These are phyloP conservation scores for Sugiyamaella lignohabitans DNA, from an alignment of 805 yeast genomes.

Conservation along the genomic window DNA sequence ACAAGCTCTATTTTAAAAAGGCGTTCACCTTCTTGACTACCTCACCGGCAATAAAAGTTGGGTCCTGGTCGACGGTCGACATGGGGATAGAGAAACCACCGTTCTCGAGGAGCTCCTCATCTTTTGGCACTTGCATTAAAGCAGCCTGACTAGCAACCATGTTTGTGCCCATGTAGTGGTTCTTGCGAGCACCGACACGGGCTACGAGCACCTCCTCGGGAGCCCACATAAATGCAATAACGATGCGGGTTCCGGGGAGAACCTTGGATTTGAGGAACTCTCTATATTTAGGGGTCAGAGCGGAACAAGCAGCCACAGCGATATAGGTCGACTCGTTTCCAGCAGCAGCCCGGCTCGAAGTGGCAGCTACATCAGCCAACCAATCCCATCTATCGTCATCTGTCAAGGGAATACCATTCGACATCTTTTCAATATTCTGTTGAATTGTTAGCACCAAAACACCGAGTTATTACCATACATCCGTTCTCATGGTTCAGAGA, in stretches of 20 bases:
- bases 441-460: background rate
- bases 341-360: constrained; percentile 33
- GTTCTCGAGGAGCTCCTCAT: constrained; percentile 9
- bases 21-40: background rate
- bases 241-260: constrained; percentile 32
- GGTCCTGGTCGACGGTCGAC: background rate
- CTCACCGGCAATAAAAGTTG: background rate
- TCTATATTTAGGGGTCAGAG: constrained; percentile 70
- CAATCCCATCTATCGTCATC: constrained; percentile 94
- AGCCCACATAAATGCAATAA: constrained; percentile 64
- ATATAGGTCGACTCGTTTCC: constrained; percentile 21
- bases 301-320: constrained; percentile 74
- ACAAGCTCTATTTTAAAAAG: no score
- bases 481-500: no score
- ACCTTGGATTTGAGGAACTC: constrained; percentile 44
- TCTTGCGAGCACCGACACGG: constrained; percentile 58
- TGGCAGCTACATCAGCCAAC: constrained; percentile 49
- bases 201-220: constrained; percentile 50
- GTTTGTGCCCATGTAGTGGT: constrained; percentile 81
- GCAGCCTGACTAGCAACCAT: constrained; percentile 78
- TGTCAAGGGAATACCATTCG: constrained; percentile 66
- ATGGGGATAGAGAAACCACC: constrained; percentile 8
- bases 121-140: constrained; percentile 62
- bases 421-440: constrained; percentile 74
- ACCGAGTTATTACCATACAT: constrained; percentile 7